Evolutionary conservation across 768 basidiomycete species (phyloP).

Genomic region (Boletellus emodensis): DNA sequence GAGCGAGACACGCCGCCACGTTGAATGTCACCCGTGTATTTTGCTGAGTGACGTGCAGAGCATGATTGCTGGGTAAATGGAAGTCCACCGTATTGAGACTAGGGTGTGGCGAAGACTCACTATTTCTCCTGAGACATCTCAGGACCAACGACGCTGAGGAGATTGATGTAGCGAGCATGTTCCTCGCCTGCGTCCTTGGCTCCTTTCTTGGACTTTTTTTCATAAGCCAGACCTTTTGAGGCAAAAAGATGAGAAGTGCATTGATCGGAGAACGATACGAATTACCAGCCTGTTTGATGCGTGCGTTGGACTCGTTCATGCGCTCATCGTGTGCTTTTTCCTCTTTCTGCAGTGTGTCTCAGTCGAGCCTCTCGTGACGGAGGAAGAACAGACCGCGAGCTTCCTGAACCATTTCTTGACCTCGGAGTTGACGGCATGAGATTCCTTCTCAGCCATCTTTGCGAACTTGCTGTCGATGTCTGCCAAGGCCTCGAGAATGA

Average conservation of each 20-base stretch:
- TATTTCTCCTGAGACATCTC: slow-evolving; percentile 80
- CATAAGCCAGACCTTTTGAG: slow-evolving; percentile 58
- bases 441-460: slow-evolving; percentile 73
- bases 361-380: background rate
- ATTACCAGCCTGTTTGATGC: slow-evolving; percentile 72
- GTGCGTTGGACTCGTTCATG: slow-evolving; percentile 60
- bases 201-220: slow-evolving; percentile 78
- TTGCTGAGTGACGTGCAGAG: slow-evolving; percentile 55
- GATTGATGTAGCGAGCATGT: slow-evolving; percentile 71
- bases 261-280: background rate
- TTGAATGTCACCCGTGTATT: slow-evolving; percentile 55
- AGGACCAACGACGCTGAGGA: slow-evolving; percentile 67
- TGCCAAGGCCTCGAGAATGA: slow-evolving; percentile 62
- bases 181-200: slow-evolving; percentile 64
- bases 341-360: slow-evolving; percentile 55
- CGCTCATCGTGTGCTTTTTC: slow-evolving; percentile 74
- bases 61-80: slow-evolving; percentile 52
- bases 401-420: slow-evolving; percentile 88
- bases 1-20: slow-evolving; percentile 61
- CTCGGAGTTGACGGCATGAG: slow-evolving; percentile 56
- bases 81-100: background rate
- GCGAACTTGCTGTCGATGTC: slow-evolving; percentile 74
- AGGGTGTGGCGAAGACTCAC: slow-evolving; percentile 38
- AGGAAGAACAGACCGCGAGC: slow-evolving; percentile 50
- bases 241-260: slow-evolving; percentile 2